A percentile compares a stretch with the other conserved stretches of the same genome.
These are phyloP conservation scores for Apophysomyces ossiformis DNA, from an alignment of 371 early-diverging fungal species.

Conservation along the genomic window DNA sequence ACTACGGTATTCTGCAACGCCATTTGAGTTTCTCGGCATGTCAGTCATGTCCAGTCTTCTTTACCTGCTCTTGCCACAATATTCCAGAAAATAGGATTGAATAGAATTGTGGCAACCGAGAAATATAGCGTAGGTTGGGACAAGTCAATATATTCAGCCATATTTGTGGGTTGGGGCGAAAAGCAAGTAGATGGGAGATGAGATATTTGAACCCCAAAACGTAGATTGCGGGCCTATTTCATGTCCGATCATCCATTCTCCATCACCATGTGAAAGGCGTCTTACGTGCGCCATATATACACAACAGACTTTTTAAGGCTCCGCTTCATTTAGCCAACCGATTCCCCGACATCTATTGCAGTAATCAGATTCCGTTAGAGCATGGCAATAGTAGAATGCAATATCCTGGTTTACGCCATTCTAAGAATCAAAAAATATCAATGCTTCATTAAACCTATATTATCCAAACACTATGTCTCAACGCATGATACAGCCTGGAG, in stretches of 20 bases:
- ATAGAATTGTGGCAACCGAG: conserved; percentile 72
- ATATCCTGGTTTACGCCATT: too few species aligned
- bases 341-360: too few species aligned
- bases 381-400: too few species aligned
- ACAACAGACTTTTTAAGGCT: too few species aligned
- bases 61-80: conserved; percentile 81
- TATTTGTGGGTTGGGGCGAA: conserved; percentile 13
- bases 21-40: neutral
- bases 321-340: too few species aligned
- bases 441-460: too few species aligned
- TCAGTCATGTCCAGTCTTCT: neutral
- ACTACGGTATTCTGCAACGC: conserved; percentile 69
- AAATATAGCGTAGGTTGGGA: conserved; percentile 70
- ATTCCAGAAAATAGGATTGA: conserved; percentile 94
- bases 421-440: too few species aligned
- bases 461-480: too few species aligned
- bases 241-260: conserved; percentile 10
- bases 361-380: too few species aligned
- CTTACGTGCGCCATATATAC: neutral
- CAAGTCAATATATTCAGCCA: conserved; percentile 57
- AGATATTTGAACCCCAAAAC: conserved; percentile 3
- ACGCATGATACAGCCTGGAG: too few species aligned
- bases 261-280: conserved; percentile 9
- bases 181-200: neutral
- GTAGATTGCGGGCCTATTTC: neutral